Evolutionary conservation across 345 rosid species (phyloP), one percentile per base, ranked within the genome.

Genomic region (Bruguiera parviflora): DNA sequence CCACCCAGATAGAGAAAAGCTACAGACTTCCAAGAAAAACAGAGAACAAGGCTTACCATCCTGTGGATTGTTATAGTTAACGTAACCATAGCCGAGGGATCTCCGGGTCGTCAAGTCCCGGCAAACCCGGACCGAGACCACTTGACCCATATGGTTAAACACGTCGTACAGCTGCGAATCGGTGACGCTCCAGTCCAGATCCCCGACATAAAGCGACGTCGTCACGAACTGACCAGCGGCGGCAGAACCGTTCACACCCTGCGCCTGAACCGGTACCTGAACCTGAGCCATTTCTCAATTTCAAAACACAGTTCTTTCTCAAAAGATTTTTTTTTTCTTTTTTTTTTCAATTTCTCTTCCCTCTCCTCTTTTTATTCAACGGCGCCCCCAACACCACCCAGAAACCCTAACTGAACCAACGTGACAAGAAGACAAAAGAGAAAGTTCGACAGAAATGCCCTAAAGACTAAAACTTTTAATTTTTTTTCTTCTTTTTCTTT

Each of bases 81-180:
- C 97, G 37, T 93, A 93, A 5, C 92, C 98, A 71, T 93, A 93
- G 7, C 97, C 97, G 6, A 93, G 96, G 7, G 98, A 93, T 72
- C 91, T 75, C 3, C 96, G 86, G 31, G 89, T 89, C 22, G 82
- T 73, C 78, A 90, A 71, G 72, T 91, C 97, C 77, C 93, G 73
- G 71, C 96, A 86, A 67, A 91, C 91, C 10, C 97, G 83, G 79
- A 94, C 97, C 0, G 96, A 88, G 4, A 89, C 87, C 53, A 94
- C 95, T 70, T 81, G 91, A 57, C 96, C 96, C 57, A 91, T 65
- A 64, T 91, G 97, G 73, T 71, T 87, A 77, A 94, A 94, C 64
- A 84, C 84, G 64, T 91, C 98, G 70, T 82, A 94, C 61, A 94
- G 83, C 81, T 91, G 97, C 13, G 95, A 80, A 57, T 91, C 98